Evolutionary conservation across 139 green algal genomes (phyloP), one percentile per base, ranked within the genome.

Genomic region (Haematococcus sp.): DNA sequence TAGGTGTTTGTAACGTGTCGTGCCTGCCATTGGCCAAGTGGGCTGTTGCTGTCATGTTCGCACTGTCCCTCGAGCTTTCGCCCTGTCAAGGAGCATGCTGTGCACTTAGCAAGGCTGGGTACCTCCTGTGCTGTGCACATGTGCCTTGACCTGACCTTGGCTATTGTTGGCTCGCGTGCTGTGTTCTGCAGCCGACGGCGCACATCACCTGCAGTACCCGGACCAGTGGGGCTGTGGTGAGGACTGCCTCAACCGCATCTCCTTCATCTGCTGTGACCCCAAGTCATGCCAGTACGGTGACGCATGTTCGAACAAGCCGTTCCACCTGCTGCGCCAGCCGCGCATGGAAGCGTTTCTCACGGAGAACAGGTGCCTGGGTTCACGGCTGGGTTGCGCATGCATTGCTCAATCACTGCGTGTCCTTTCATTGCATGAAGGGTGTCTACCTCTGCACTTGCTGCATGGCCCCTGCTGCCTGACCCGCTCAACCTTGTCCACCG

Each of bases 221-320:
- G 40, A 49, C 40, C 40, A 49, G 40, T 89, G 17, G 87, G 44
- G 66, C 28, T 73, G 66, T 25, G 49, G 43, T 9, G 46, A 73
- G 15, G 30, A 43, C 17, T 81, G 75, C 59, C 75, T 76, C 27
- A 81, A 81, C 67, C 63, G 82, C 76, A 32, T 55, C 86, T 86
- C 81, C 25, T 92, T 80, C 73, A 84, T 95, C 51, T 86, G 88
- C 58, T 97, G 92, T 70, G 92, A 97, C 75, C 68, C 81, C 0
- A 71, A 80, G 73, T 81, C 80, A 20, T 97, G 92, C 78, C 91
- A 91, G 32, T 93, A 82, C 67, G 90, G 92, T 16, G 79, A 85
- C 43, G 30, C 64, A 30, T 97, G 92, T 83, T 83, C 52, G 81
- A 97, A 97, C 80, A 80, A 80, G 33, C 90, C 89, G 1, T 95